A percentile compares a stretch with the other conserved stretches of the same genome.
phyloP scores from a whole-genome alignment of 306 rosid species.

The Albizia julibrissin region DNA sequence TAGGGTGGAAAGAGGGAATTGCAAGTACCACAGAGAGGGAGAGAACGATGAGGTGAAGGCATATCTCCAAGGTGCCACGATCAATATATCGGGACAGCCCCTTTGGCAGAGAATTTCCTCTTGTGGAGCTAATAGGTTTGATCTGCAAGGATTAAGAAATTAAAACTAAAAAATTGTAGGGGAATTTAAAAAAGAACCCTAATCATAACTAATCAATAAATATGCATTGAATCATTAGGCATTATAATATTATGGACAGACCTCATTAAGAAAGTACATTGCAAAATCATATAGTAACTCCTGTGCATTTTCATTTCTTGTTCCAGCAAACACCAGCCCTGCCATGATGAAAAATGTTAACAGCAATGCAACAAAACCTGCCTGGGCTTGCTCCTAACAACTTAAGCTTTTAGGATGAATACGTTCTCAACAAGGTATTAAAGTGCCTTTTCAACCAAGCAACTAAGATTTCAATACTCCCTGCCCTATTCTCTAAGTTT shows the following conservation, averaged over 20 bases:
- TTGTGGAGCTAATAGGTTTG: slow-evolving; percentile 70
- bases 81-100: slow-evolving; percentile 86
- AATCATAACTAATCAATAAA: slow-evolving; percentile 21
- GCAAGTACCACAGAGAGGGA: slow-evolving; percentile 83
- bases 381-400: background rate
- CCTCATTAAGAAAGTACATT: slow-evolving; percentile 87
- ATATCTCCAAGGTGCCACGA: slow-evolving; percentile 88
- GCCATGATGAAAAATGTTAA: slow-evolving; percentile 9
- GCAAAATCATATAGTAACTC: slow-evolving; percentile 85
- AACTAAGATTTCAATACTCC: background rate
- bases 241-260: slow-evolving; percentile 38
- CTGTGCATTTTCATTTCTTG: slow-evolving; percentile 80
- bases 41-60: slow-evolving; percentile 90
- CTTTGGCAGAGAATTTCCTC: slow-evolving; percentile 68
- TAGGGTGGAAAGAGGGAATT: slow-evolving; percentile 17
- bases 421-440: background rate
- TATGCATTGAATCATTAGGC: slow-evolving; percentile 29
- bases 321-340: slow-evolving; percentile 95
- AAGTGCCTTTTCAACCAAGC: background rate
- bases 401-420: background rate
- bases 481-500: background rate
- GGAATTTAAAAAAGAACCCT: background rate
- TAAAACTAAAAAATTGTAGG: background rate
- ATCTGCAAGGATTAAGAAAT: slow-evolving; percentile 50
- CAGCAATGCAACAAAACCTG: background rate